These are phyloP conservation scores for Alternaria panax DNA, from an alignment of 2,329 filamentous ascomycete species.

Conservation along the genomic window DNA sequence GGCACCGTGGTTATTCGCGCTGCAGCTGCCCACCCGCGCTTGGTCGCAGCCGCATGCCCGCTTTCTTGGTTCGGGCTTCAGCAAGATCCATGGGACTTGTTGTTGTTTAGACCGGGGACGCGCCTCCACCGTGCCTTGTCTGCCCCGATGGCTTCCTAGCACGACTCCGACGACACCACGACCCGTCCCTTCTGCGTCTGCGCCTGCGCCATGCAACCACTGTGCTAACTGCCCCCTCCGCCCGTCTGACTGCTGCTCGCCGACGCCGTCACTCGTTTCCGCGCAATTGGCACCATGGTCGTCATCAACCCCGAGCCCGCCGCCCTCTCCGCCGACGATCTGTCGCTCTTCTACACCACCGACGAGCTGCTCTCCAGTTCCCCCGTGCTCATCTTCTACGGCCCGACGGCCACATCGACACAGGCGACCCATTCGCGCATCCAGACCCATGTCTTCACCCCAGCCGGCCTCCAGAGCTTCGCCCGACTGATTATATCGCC, in stretches of 20 bases:
- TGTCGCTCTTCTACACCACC: slow-evolving; percentile 87
- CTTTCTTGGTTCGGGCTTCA: slow-evolving; percentile 28
- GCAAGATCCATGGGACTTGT: slow-evolving; percentile 8
- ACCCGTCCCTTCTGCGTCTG: slow-evolving; percentile 18
- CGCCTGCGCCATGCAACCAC: slow-evolving; percentile 34
- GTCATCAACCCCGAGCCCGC: slow-evolving; percentile 78
- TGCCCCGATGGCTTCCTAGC: slow-evolving; percentile 12
- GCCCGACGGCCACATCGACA: slow-evolving; percentile 87
- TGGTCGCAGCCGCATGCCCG: slow-evolving; percentile 33
- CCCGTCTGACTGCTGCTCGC: slow-evolving; percentile 11
- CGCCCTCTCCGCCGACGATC: slow-evolving; percentile 77
- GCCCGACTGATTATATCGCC: slow-evolving; percentile 91
- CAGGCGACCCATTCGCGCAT: slow-evolving; percentile 90
- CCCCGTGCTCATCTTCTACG: slow-evolving; percentile 89
- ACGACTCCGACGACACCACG: slow-evolving; percentile 11
- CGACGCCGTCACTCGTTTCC: slow-evolving; percentile 42
- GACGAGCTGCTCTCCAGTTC: slow-evolving; percentile 84
- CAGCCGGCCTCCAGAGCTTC: slow-evolving; percentile 88
- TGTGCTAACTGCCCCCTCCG: slow-evolving; percentile 14
- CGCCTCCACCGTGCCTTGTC: slow-evolving; percentile 13
- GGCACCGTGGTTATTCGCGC: slow-evolving; percentile 33
- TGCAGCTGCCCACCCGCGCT: slow-evolving; percentile 34
- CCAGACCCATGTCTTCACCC: slow-evolving; percentile 89
- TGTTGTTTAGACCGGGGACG: slow-evolving; percentile 19
- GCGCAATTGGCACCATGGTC: slow-evolving; percentile 70